Base-by-base conservation (phyloP, 352 stramenopile species). In the Globisporangium canariense region DNA sequence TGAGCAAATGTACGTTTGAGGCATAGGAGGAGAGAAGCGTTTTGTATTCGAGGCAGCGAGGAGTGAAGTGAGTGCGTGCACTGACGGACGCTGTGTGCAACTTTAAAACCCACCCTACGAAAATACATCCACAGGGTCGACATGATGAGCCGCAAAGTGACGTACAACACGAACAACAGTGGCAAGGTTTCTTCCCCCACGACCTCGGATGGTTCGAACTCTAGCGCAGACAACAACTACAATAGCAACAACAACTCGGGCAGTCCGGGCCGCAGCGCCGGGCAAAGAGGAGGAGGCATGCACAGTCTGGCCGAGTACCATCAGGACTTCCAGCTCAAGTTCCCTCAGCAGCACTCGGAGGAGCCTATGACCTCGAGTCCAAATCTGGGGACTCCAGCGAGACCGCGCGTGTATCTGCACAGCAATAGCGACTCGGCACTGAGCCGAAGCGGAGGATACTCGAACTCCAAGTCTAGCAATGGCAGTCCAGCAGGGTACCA, bases 171-270 rank as follows among this genome's bases (percentile, higher is more conserved):
- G 32, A 36, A 36, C 55, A 70, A 46, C 40, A 49, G 74, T 20
- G 75, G 71, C 43, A 90, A 90, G 66, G 70, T 80, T 8, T 77
- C 71, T 52, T 91, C 84, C 11, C 83, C 84, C 7, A 93, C 84
- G 58, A 90, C 79, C 4, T 90, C 83, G 9, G 82, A 92, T 56
- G 84, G 84, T 49, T 90, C 84, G 28, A 93, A 82, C 68, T 92
- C 83, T 62, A 90, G 79, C 47, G 68, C 74, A 67, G 82, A 93
- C 74, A 89, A 89, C 70, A 89, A 86, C 65, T 78, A 79, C 64
- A 78, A 76, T 43, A 60, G 70, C n/a, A 70, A 79, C 49, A 81
- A 81, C 60, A 86, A 81, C 64, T 71, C 52, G 32, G 75, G 75
- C 43, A 91, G 83, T 38, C 78, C 80, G 32, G 70, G 71, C 11